These are phyloP conservation scores for Phytophthora vignae DNA, from an alignment of 352 stramenopile genomes.

Conservation along the genomic window DNA sequence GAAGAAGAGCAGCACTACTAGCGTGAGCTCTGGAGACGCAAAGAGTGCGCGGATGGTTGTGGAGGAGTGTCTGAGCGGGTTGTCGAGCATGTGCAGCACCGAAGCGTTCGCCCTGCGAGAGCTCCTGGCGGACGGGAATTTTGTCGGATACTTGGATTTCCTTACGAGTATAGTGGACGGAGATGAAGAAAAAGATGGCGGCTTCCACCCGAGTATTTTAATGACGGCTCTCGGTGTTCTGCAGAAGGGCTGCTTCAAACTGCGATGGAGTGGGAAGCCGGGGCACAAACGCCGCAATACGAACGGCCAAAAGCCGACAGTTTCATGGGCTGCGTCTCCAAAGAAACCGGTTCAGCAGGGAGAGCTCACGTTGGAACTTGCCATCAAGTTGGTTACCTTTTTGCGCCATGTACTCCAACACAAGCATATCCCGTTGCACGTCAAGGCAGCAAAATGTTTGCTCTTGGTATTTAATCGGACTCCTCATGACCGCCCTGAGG, in stretches of 20 bases:
- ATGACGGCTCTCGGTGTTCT: slow-evolving; percentile 70
- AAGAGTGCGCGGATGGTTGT: slow-evolving; percentile 73
- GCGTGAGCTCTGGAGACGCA: slow-evolving; percentile 1
- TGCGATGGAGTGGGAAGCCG: slow-evolving; percentile 58
- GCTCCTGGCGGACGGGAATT: slow-evolving; percentile 44
- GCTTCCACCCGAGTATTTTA: slow-evolving; percentile 72
- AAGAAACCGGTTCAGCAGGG: slow-evolving; percentile 29
- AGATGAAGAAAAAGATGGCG: slow-evolving; percentile 36
- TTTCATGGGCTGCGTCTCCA: slow-evolving; percentile 8
- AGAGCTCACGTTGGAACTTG: slow-evolving; percentile 51
- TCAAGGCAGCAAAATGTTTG: slow-evolving; percentile 77
- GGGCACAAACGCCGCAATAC: slow-evolving; percentile 11
- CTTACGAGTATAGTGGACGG: slow-evolving; percentile 45
- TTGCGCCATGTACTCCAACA: slow-evolving; percentile 61
- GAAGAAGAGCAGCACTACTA: slow-evolving; percentile 22
- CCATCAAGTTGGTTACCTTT: slow-evolving; percentile 52
- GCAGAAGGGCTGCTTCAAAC: slow-evolving; percentile 75
- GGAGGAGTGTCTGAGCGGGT: slow-evolving; percentile 81
- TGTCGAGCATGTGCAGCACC: slow-evolving; percentile 70
- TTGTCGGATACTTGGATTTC: slow-evolving; percentile 69
- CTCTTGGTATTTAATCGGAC: slow-evolving; percentile 64
- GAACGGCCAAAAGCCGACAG: slow-evolving; percentile 8
- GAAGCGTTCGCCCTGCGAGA: slow-evolving; percentile 67
- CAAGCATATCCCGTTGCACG: slow-evolving; percentile 63
- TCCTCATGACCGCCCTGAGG: slow-evolving; percentile 36